Percentiles rank a stretch among this genome's conserved stretches.
phyloP scores from a whole-genome alignment of 371 early-diverging fungal genomes.

The Mucor indicus region DNA sequence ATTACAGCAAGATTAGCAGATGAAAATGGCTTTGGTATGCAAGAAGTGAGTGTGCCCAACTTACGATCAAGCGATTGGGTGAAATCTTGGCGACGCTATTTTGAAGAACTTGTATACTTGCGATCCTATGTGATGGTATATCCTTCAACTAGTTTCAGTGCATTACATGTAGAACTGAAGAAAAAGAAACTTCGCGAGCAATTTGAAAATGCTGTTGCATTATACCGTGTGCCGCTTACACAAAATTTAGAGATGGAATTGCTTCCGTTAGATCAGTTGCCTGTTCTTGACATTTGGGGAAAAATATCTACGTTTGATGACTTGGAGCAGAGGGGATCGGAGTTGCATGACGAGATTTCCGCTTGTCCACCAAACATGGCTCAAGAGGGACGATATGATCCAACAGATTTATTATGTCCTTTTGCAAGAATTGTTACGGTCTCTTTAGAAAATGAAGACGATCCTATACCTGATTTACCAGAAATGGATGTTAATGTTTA shows the following conservation, averaged over 20 bases:
- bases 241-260: conserved; percentile 26
- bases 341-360: conserved; percentile 47
- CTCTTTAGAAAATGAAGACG: conserved; percentile 25
- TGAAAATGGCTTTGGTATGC: conserved; percentile 35
- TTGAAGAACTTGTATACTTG: conserved; percentile 62
- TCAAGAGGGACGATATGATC: conserved; percentile 25
- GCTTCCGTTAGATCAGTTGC: conserved; percentile 39
- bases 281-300: conserved; percentile 55
- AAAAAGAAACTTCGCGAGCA: conserved; percentile 13
- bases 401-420: conserved; percentile 47
- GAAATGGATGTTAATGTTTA: conserved; percentile 27
- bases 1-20: conserved; percentile 53
- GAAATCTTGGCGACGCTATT: conserved; percentile 58
- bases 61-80: conserved; percentile 53
- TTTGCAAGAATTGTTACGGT: conserved; percentile 32
- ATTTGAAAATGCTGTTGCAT: conserved; percentile 7
- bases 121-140: conserved; percentile 63
- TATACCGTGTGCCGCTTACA: conserved; percentile 54
- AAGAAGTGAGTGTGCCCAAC: conserved; percentile 2
- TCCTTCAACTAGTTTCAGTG: conserved; percentile 46
- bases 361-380: conserved; percentile 33
- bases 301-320: conserved; percentile 25
- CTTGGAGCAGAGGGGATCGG: conserved; percentile 40
- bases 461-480: conserved; percentile 29
- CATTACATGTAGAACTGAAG: conserved; percentile 49